Evolutionary conservation across 2,329 filamentous ascomycete species (phyloP).

Genomic region (Exophiala bonariae): DNA sequence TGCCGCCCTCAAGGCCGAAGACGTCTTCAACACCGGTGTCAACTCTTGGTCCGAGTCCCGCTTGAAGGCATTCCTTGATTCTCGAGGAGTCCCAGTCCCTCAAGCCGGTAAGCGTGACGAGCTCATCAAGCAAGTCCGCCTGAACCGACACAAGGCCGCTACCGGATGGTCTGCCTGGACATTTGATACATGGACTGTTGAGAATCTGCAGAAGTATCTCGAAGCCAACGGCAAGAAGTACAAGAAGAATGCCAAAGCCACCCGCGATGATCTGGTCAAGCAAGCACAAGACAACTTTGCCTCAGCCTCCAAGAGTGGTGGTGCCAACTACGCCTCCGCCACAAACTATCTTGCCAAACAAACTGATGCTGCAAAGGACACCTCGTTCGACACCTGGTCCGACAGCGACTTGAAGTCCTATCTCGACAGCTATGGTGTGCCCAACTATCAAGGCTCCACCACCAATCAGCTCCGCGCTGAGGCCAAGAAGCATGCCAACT

Average conservation of each 20-base stretch:
- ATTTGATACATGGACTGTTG: conserved; percentile 73
- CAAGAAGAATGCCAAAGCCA: conserved; percentile 63
- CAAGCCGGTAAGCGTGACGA: conserved; percentile 71
- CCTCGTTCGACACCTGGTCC: conserved; percentile 71
- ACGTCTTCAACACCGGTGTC: conserved; percentile 66
- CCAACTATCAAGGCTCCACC: conserved; percentile 66
- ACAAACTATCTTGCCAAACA: conserved; percentile 69
- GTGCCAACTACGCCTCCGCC: conserved; percentile 58
- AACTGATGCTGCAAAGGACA: conserved; percentile 65
- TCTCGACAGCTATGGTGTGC: conserved; percentile 74
- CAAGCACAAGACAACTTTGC: conserved; percentile 50
- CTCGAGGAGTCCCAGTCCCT: conserved; percentile 73
- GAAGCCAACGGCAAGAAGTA: conserved; percentile 52
- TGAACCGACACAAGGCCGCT: conserved; percentile 69
- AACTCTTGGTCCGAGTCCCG: conserved; percentile 71
- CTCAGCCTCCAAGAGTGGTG: conserved; percentile 49
- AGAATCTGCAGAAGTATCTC: conserved; percentile 64
- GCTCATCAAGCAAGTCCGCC: conserved; percentile 71
- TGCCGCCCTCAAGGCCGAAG: conserved; percentile 60
- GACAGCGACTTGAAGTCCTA: conserved; percentile 73
- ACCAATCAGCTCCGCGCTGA: conserved; percentile 69
- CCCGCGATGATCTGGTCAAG: conserved; percentile 71
- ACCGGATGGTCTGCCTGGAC: conserved; percentile 72
- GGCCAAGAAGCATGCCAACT: conserved; percentile 71
- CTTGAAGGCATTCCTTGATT: conserved; percentile 75